phyloP scores from a whole-genome alignment of 1,139 yeast species.

The Zygosaccharomyces sapae region DNA sequence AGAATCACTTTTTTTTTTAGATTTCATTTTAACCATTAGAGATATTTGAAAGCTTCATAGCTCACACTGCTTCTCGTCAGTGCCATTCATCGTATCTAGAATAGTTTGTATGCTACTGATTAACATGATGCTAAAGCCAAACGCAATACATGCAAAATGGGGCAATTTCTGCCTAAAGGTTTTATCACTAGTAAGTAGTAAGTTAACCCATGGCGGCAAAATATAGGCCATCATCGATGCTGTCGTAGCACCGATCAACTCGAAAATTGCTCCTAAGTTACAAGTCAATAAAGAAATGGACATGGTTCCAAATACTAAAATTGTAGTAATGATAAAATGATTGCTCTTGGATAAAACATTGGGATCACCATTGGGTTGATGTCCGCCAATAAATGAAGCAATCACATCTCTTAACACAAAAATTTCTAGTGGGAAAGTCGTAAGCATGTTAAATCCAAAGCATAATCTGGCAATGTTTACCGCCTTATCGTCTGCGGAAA shows the following conservation, averaged over 20 bases:
- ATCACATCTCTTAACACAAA: slow-evolving; percentile 86
- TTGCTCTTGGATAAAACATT: slow-evolving; percentile 43
- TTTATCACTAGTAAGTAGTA: slow-evolving; percentile 57
- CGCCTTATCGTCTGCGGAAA: slow-evolving; percentile 65
- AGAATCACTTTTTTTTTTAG: background rate
- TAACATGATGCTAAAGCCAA: slow-evolving; percentile 75
- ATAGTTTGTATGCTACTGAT: slow-evolving; percentile 75
- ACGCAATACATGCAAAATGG: slow-evolving; percentile 55
- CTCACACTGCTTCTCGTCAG: slow-evolving; percentile 43
- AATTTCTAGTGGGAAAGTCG: slow-evolving; percentile 86
- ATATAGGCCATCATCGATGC: slow-evolving; percentile 92
- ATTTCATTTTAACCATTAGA: background rate
- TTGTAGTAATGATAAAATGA: slow-evolving; percentile 66
- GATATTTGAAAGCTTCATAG: slow-evolving; percentile 11
- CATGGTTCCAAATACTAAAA: slow-evolving; percentile 68
- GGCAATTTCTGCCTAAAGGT: slow-evolving; percentile 47
- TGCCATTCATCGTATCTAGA: slow-evolving; percentile 44
- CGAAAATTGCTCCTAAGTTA: slow-evolving; percentile 82
- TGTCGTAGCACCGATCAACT: slow-evolving; percentile 86
- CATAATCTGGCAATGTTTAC: slow-evolving; percentile 86
- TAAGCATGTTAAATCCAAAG: slow-evolving; percentile 90
- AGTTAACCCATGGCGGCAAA: slow-evolving; percentile 78
- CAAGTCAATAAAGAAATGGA: slow-evolving; percentile 74
- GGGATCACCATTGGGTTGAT: slow-evolving; percentile 30
- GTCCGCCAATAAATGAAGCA: slow-evolving; percentile 44